phyloP scores from a whole-genome alignment of 2,329 filamentous ascomycete species.

The Sporothrix luriei region DNA sequence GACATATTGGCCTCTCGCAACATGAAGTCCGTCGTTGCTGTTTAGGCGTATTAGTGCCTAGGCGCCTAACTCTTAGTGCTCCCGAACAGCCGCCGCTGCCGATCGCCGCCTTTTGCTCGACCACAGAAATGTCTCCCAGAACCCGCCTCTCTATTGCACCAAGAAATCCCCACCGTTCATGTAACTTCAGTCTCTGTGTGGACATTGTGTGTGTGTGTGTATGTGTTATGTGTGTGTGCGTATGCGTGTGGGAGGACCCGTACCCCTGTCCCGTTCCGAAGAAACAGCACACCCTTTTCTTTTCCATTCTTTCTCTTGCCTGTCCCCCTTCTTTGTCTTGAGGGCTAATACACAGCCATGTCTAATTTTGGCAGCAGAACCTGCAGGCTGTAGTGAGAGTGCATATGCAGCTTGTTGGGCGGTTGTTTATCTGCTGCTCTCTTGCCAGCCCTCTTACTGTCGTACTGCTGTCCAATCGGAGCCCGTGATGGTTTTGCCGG shows the following conservation, averaged over 20 bases:
- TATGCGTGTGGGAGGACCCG: conserved; percentile 13
- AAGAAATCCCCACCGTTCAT: background rate
- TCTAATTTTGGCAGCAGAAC: conserved; percentile 9
- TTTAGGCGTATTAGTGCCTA: conserved; percentile 15
- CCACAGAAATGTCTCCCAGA: background rate
- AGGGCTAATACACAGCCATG: conserved; percentile 3
- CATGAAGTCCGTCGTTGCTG: background rate
- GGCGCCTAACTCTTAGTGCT: conserved; percentile 18
- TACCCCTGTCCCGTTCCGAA: background rate
- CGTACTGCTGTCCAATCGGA: too few relatives aligned
- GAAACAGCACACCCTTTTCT: background rate
- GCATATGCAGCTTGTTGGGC: conserved; percentile 16
- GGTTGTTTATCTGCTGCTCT: background rate
- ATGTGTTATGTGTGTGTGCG: background rate
- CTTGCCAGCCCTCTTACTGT: too few relatives aligned
- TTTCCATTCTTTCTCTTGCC: background rate
- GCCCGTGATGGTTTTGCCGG: too few relatives aligned
- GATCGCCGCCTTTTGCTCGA: background rate
- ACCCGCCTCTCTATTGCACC: background rate
- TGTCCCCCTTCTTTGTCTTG: background rate
- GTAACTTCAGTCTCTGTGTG: background rate
- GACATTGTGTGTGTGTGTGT: background rate
- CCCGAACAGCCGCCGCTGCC: conserved; percentile 8
- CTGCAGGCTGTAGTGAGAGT: background rate
- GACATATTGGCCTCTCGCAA: background rate